These are phyloP conservation scores for Caloboletus inedulis DNA, from an alignment of 1,284 basidiomycete genomes.

Conservation along the genomic window DNA sequence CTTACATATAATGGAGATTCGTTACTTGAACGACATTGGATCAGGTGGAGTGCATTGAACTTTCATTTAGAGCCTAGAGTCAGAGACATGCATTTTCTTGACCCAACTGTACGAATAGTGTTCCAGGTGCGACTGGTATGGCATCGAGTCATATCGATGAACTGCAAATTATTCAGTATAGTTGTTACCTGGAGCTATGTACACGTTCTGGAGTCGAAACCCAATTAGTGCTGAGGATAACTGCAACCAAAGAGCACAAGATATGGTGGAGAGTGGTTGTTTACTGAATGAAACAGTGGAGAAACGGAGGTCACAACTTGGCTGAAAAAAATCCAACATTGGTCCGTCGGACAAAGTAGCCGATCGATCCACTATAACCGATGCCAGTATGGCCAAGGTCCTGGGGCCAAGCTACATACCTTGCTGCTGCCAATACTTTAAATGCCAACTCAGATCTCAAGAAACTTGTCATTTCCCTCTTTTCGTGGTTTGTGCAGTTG, in stretches of 20 bases:
- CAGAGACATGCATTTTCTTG: neutral
- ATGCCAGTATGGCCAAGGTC: neutral
- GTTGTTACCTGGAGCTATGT: neutral
- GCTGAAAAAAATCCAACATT: neutral
- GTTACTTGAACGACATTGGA: neutral
- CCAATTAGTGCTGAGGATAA: neutral
- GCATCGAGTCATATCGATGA: neutral
- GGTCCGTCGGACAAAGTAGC: neutral
- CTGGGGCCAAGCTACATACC: neutral
- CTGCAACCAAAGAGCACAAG: neutral
- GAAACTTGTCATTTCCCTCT: neutral
- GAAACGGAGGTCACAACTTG: neutral
- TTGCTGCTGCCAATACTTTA: neutral
- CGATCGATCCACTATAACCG: neutral
- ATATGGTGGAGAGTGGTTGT: too few species aligned
- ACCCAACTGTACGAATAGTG: neutral
- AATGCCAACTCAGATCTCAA: neutral
- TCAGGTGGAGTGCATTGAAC: neutral
- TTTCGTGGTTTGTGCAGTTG: neutral
- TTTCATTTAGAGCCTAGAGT: neutral
- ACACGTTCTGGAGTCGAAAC: neutral
- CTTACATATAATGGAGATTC: constrained; percentile 22
- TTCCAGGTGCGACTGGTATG: neutral
- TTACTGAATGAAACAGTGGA: neutral
- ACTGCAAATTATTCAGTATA: neutral